phyloP scores from a whole-genome alignment of 768 basidiomycete genomes.

The Strobilomyces dryophilus region DNA sequence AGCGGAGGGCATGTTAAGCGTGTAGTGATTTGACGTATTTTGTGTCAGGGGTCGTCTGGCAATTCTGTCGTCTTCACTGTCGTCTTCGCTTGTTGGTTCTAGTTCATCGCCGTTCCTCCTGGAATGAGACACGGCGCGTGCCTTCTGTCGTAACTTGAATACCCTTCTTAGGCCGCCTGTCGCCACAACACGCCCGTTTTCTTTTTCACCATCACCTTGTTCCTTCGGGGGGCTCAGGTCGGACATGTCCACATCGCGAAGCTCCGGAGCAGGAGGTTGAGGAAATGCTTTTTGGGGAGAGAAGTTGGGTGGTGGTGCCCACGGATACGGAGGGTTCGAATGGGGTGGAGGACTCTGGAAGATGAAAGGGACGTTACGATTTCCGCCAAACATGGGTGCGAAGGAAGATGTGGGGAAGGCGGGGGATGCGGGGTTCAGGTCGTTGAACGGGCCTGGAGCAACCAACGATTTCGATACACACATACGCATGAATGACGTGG shows the following conservation, averaged over 20 bases:
- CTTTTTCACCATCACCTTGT: constrained; percentile 35
- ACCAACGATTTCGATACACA: constrained; percentile 25
- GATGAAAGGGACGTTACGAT: constrained; percentile 69
- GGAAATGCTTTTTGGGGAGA: constrained; percentile 60
- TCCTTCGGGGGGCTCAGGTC: constrained; percentile 62
- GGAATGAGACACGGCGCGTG: constrained; percentile 30
- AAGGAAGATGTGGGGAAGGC: constrained; percentile 32
- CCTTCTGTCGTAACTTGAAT: constrained; percentile 55
- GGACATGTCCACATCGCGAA: constrained; percentile 71
- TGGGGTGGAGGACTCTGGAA: constrained; percentile 54
- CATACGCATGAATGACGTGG: constrained; percentile 22
- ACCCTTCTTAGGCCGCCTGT: constrained; percentile 63
- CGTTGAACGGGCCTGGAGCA: constrained; percentile 39
- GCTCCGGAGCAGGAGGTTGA: constrained; percentile 39
- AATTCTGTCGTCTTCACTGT: constrained; percentile 46
- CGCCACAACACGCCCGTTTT: constrained; percentile 50
- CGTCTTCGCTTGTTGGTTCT: constrained; percentile 40
- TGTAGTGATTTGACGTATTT: constrained; percentile 76
- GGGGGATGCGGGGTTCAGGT: constrained; percentile 37
- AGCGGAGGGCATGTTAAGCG: constrained; percentile 71
- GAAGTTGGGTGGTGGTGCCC: constrained; percentile 62
- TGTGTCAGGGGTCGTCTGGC: constrained; percentile 39
- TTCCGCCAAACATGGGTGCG: constrained; percentile 58
- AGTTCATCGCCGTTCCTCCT: constrained; percentile 23
- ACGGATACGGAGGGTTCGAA: constrained; percentile 45